Percentiles rank a stretch among this genome's conserved stretches.
Conservation (phyloP, 345 rosid genomes). For the Rhizophora mangle region DNA sequence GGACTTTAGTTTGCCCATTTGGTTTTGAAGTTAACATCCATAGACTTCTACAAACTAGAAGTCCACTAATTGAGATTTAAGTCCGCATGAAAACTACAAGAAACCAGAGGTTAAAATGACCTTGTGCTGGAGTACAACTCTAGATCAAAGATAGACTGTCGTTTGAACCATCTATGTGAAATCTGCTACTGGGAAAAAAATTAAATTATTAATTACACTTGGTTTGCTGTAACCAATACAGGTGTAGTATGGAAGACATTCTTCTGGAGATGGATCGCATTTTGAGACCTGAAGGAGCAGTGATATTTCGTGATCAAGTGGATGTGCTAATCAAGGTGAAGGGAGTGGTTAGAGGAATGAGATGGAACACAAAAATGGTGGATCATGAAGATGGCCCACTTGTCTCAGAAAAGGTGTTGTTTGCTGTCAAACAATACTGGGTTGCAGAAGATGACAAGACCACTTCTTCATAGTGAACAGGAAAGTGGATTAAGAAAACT, state of each 20-base stretch:
- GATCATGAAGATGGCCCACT: slow-evolving; percentile 38
- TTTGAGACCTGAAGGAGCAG: slow-evolving; percentile 34
- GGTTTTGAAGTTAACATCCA: neutral
- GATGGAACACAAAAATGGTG: slow-evolving; percentile 32
- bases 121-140: neutral
- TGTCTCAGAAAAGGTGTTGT: slow-evolving; percentile 26
- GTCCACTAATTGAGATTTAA: too few relatives aligned
- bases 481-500: neutral
- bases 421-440: slow-evolving; percentile 36
- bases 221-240: neutral
- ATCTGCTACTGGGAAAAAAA: neutral
- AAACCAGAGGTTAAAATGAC: neutral
- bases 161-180: neutral
- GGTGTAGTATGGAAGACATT: slow-evolving; percentile 33
- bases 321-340: slow-evolving; percentile 25
- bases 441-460: slow-evolving; percentile 24
- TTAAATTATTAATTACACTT: neutral
- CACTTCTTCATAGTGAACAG: slow-evolving; percentile 19
- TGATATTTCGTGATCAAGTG: slow-evolving; percentile 28
- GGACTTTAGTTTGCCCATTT: neutral
- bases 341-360: slow-evolving; percentile 26
- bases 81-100: neutral
- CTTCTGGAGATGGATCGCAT: slow-evolving; percentile 35
- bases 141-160: neutral
- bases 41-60: neutral